Evolutionary conservation across 148 eudicot species (phyloP), one percentile per base, ranked within the genome.

Genomic region (Camellia japonica): DNA sequence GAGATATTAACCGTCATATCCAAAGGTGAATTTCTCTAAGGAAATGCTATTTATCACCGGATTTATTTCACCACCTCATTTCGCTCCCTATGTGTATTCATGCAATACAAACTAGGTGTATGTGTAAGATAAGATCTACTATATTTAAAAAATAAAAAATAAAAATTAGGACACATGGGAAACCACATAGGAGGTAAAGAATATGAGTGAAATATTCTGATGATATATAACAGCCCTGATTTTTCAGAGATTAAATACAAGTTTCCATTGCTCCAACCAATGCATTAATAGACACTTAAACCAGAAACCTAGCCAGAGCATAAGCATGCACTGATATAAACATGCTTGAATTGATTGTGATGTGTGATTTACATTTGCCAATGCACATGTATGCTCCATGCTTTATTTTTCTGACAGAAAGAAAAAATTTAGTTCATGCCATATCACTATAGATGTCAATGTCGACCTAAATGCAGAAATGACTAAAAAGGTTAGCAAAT

Each of bases 211-310:
- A 30, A 30, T 30, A 30, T 30, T 30, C 38, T 30, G 38, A 30
- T 30, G 38, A 30, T 30, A 30, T 30, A 30, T 30, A 30, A 30
- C 38, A 30, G 38, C 38, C 38, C 38, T 30, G 1, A 30, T 30
- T 30, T 30, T 20, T 54, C 14, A 20, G 44, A 64, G 58, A 73
- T 72, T 58, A 52, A 11, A 52, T 58, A 41, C 78, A 51, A 38
- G 72, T 15, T 49, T 7, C 6, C 71, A 77, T 77, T 49, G 51
- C 30, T 52, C 80, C 60, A 77, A 46, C 12, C 6, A 55, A 73
- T 54, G n/a, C 56, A 19, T 74, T 20, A 61, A 12, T 52, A 68
- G 43, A 78, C 52, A 30, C 44, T 16, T 54, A 11, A 7, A n/a
- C 61, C 30, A 63, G 54, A 79, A 79, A 47, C 70, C 63, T 67